Evolutionary conservation across 202 grass and related monocot genomes (phyloP).

Genomic region (Zizania palustris): DNA sequence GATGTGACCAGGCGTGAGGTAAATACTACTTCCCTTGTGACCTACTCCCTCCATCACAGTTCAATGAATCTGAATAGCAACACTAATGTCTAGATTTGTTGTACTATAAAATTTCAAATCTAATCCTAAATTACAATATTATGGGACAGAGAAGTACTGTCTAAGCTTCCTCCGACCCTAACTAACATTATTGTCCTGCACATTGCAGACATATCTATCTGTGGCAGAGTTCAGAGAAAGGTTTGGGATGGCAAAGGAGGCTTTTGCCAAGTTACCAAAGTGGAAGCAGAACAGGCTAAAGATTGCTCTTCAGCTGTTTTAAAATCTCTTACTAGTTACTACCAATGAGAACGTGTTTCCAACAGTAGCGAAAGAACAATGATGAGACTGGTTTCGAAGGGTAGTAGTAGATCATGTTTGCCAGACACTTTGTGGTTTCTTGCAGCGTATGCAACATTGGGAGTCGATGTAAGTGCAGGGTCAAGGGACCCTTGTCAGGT

Average conservation of each 20-base stretch:
- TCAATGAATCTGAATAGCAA: no score
- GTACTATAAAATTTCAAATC: no score
- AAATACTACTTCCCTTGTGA: constrained; percentile 17
- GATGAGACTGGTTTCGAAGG: constrained; percentile 29
- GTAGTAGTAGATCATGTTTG: constrained; percentile 13
- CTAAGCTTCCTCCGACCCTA: constrained; percentile 15
- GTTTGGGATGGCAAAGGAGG: constrained; percentile 93
- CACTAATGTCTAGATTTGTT: no score
- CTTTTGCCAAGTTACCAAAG: constrained; percentile 85
- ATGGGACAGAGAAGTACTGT: background rate
- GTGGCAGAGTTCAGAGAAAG: constrained; percentile 71
- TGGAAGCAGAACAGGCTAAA: constrained; percentile 99
- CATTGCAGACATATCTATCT: constrained; percentile 77
- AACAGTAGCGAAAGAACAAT: constrained; percentile 26
- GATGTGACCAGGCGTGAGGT: constrained; percentile 87
- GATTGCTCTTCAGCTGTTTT: constrained; percentile 91
- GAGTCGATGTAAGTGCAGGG: constrained; percentile 33
- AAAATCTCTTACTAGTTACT: constrained; percentile 24
- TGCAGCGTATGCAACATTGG: constrained; percentile 15
- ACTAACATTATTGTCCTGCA: constrained; percentile 38
- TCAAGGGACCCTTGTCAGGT: constrained; percentile 53
- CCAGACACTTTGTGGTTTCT: constrained; percentile 15
- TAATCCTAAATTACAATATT: no score
- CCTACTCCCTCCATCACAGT: no score
- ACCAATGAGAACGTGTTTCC: background rate